These are phyloP conservation scores for Cladosporium colombiae DNA, from an alignment of 2,329 filamentous ascomycete genomes.

Conservation along the genomic window DNA sequence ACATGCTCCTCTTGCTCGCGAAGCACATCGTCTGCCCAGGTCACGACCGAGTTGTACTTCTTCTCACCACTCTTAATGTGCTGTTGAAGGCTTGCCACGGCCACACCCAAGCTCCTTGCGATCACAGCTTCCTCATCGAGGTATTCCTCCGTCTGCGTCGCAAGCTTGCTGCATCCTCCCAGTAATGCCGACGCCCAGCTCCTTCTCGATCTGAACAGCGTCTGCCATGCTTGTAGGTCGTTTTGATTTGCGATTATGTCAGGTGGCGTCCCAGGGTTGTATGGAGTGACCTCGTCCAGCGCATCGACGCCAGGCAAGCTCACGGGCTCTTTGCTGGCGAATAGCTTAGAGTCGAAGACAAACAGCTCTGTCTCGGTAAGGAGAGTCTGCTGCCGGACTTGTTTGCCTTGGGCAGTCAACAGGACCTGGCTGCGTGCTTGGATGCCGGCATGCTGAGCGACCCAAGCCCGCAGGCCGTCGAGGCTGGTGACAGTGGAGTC, in stretches of 20 bases:
- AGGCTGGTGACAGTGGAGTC: slow-evolving; percentile 75
- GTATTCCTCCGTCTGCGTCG: slow-evolving; percentile 62
- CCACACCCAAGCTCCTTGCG: slow-evolving; percentile 77
- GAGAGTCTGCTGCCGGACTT: slow-evolving; percentile 77
- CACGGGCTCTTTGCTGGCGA: slow-evolving; percentile 26
- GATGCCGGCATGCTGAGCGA: slow-evolving; percentile 73
- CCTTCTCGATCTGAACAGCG: slow-evolving; percentile 76
- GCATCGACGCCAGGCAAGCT: slow-evolving; percentile 52
- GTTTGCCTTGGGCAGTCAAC: slow-evolving; percentile 81
- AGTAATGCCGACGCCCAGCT: slow-evolving; percentile 75
- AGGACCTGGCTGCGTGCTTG: slow-evolving; percentile 78
- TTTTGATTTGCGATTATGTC: slow-evolving; percentile 79
- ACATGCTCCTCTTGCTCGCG: slow-evolving; percentile 67
- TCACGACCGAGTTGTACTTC: slow-evolving; percentile 69
- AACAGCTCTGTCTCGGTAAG: slow-evolving; percentile 87
- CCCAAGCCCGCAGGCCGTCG: slow-evolving; percentile 82
- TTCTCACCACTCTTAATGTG: slow-evolving; percentile 72
- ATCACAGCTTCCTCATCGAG: slow-evolving; percentile 75
- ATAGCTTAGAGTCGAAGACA: slow-evolving; percentile 74
- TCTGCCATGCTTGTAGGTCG: slow-evolving; percentile 83
- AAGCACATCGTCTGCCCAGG: slow-evolving; percentile 68
- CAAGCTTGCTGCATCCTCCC: slow-evolving; percentile 68
- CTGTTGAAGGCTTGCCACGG: slow-evolving; percentile 78
- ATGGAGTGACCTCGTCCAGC: slow-evolving; percentile 43
- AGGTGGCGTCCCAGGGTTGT: slow-evolving; percentile 65